phyloP scores from a whole-genome alignment of 305 asterid species.

The Striga hermonthica region DNA sequence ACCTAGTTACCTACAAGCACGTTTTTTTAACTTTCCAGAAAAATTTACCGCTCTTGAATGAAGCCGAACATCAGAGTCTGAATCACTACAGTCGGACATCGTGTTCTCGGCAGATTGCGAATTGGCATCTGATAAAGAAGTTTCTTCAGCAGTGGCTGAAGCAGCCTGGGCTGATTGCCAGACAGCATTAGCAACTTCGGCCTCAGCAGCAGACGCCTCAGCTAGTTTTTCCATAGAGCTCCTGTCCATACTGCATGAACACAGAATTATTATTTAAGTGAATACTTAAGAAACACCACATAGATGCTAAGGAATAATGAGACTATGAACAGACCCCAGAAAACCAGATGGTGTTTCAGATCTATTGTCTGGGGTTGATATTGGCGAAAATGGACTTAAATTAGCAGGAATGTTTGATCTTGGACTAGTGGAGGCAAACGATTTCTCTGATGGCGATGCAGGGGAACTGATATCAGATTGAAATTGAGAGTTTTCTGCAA shows the following conservation, averaged over 20 bases:
- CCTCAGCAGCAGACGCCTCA: constrained; percentile 99
- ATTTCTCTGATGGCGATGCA: constrained; percentile 12
- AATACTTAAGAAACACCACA: constrained; percentile 15
- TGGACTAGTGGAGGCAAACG: constrained; percentile 49
- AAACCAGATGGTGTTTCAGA: constrained; percentile 52
- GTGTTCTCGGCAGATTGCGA: constrained; percentile 66
- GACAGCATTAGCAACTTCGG: constrained; percentile 90
- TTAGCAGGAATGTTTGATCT: constrained; percentile 40
- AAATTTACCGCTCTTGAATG: constrained; percentile 91
- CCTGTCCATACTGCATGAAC: constrained; percentile 58
- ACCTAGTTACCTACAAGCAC: constrained; percentile 14
- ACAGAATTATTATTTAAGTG: constrained; percentile 17
- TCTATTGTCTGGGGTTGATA: constrained; percentile 50
- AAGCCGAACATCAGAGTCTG: constrained; percentile 87
- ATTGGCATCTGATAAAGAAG: constrained; percentile 66
- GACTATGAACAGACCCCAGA: constrained; percentile 43
- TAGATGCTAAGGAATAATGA: constrained; percentile 24
- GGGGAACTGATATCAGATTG: constrained; percentile 59
- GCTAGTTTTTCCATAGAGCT: constrained; percentile 82
- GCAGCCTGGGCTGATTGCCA: constrained; percentile 92
- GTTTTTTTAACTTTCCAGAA: neutral
- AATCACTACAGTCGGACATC: constrained; percentile 71
- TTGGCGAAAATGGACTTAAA: constrained; percentile 40
- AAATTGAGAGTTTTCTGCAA: constrained; percentile 83
- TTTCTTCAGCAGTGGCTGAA: constrained; percentile 65